phyloP scores from a whole-genome alignment of 1,139 yeast genomes.

The Kurtzmaniella quercitrusa region DNA sequence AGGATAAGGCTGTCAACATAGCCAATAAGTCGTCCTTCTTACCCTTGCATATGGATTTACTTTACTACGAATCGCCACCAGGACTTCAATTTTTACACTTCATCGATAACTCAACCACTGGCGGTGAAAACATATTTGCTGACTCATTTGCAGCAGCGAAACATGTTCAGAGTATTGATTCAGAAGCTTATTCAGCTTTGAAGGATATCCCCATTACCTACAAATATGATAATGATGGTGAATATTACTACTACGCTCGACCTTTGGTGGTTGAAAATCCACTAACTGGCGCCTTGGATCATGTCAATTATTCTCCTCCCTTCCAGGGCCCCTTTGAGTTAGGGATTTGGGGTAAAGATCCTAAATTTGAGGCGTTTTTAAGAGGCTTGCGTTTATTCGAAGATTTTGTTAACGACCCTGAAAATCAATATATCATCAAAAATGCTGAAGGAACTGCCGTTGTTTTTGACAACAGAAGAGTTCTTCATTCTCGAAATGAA shows the following conservation, averaged over 20 bases:
- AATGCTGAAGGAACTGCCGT: conserved; percentile 64
- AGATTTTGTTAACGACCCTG: conserved; percentile 48
- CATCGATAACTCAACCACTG: conserved; percentile 56
- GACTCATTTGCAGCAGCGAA: conserved; percentile 71
- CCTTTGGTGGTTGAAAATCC: conserved; percentile 64
- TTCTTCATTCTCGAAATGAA: conserved; percentile 64
- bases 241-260: conserved; percentile 60
- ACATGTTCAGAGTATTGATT: conserved; percentile 50
- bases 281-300: conserved; percentile 34
- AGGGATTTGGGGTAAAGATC: conserved; percentile 35
- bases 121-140: conserved; percentile 73
- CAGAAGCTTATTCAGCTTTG: conserved; percentile 61
- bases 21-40: conserved; percentile 67
- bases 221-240: conserved; percentile 63
- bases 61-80: conserved; percentile 81
- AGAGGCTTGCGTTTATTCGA: conserved; percentile 64
- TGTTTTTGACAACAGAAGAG: conserved; percentile 68
- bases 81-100: conserved; percentile 73
- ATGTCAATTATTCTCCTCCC: conserved; percentile 77
- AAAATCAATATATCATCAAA: conserved; percentile 54
- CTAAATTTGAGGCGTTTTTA: conserved; percentile 47
- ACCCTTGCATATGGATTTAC: conserved; percentile 77
- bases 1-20: conserved; percentile 61
- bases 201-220: conserved; percentile 63
- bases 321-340: conserved; percentile 77